These are phyloP conservation scores for Aspergillus olivimuriae DNA, from an alignment of 495 filamentous ascomycete genomes.

Conservation along the genomic window DNA sequence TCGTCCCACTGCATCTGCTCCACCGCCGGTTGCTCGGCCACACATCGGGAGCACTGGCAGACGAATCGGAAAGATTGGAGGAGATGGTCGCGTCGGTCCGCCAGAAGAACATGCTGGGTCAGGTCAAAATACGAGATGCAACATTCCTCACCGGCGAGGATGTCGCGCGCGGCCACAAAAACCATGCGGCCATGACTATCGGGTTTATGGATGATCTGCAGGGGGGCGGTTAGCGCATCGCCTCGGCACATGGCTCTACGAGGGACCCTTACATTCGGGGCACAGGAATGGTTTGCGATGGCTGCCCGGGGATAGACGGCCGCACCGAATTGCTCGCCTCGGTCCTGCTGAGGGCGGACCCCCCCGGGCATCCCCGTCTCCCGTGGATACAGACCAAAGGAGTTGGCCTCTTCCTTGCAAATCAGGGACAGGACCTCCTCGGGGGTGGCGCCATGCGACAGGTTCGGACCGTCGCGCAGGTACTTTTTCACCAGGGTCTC, in stretches of 20 bases:
- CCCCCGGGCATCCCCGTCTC: slow-evolving; percentile 26
- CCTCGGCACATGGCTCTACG: neutral
- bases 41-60: slow-evolving; percentile 29
- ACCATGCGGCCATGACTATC: slow-evolving; percentile 32
- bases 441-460: slow-evolving; percentile 20
- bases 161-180: slow-evolving; percentile 29
- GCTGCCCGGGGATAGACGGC: slow-evolving; percentile 34
- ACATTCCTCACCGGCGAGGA: slow-evolving; percentile 31
- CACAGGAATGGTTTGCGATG: slow-evolving; percentile 35
- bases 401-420: slow-evolving; percentile 37
- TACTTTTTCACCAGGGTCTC: slow-evolving; percentile 32
- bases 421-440: slow-evolving; percentile 25
- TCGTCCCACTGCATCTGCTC: slow-evolving; percentile 10
- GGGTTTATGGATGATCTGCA: slow-evolving; percentile 31
- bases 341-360: slow-evolving; percentile 9
- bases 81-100: slow-evolving; percentile 24
- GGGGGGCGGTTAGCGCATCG: neutral
- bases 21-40: slow-evolving; percentile 16
- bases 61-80: slow-evolving; percentile 26
- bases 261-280: slow-evolving; percentile 27
- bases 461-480: slow-evolving; percentile 8
- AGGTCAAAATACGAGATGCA: slow-evolving; percentile 39
- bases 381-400: slow-evolving; percentile 35
- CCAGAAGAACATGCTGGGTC: slow-evolving; percentile 15
- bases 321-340: slow-evolving; percentile 34